Percentiles rank a stretch among this genome's conserved stretches.
These are phyloP conservation scores for Sporodiniella umbellata DNA, from an alignment of 371 early-diverging fungal genomes.

Conservation along the genomic window DNA sequence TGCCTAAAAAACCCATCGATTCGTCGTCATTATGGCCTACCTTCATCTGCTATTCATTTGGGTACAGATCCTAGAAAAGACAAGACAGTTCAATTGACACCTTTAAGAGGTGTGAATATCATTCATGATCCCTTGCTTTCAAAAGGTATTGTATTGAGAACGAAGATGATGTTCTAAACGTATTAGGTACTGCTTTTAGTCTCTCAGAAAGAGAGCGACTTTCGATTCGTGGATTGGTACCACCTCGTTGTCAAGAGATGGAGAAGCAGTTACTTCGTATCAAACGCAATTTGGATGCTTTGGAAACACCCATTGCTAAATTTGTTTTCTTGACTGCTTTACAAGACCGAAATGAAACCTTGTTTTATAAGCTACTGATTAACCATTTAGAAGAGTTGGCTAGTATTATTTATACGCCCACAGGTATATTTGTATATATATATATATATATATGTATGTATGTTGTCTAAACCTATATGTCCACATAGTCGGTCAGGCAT, in stretches of 20 bases:
- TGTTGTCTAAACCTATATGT: too few species aligned
- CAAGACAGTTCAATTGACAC: slow-evolving; percentile 53
- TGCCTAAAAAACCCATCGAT: neutral
- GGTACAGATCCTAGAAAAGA: slow-evolving; percentile 54
- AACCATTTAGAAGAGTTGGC: slow-evolving; percentile 52
- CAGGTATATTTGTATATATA: slow-evolving; percentile 21
- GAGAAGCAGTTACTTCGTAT: slow-evolving; percentile 60
- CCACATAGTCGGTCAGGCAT: slow-evolving; percentile 47
- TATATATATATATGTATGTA: too few species aligned
- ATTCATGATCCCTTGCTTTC: slow-evolving; percentile 60
- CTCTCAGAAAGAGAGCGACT: slow-evolving; percentile 62
- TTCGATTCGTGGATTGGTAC: slow-evolving; percentile 66
- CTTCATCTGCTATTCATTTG: slow-evolving; percentile 20
- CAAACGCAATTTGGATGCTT: slow-evolving; percentile 58
- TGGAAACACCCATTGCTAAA: slow-evolving; percentile 56
- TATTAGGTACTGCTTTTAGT: slow-evolving; percentile 67
- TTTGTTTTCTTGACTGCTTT: slow-evolving; percentile 50
- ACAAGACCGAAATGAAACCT: slow-evolving; percentile 64
- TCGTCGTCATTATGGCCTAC: slow-evolving; percentile 18
- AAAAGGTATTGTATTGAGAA: too few species aligned
- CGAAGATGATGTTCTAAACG: too few species aligned
- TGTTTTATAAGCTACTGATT: slow-evolving; percentile 64
- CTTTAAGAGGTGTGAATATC: slow-evolving; percentile 56
- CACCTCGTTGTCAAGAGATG: slow-evolving; percentile 65
- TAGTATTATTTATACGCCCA: slow-evolving; percentile 48